Evolutionary conservation across 2,329 filamentous ascomycete species (phyloP), one percentile per base, ranked within the genome.

Genomic region (Peltaster fructicola): DNA sequence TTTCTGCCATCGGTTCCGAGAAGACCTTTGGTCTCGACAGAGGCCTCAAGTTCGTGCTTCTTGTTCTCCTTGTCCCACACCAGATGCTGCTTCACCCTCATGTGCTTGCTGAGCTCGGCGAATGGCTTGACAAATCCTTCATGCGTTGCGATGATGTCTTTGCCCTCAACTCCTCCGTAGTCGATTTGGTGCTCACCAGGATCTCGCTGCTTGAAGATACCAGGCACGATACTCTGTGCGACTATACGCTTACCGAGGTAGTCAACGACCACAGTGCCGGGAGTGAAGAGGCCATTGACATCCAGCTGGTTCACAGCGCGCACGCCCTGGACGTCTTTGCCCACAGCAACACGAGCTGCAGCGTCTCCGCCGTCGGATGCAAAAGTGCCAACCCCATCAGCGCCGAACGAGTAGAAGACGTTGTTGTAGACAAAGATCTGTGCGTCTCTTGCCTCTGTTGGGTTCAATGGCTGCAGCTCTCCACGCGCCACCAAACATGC

Each of bases 381-480:
- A 51, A 98, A 98, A 9, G 88, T 98, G 20, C 88, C 85, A 22
- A 95, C 88, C 25, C 88, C 90, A 50, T 98, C 88, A 21, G 88
- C 85, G 34, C 88, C 88, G 41, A 93, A 95, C 1, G 88, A 95
- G 61, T 92, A 98, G 61, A 98, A 98, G 38, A 98, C 82, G 54
- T 98, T 98, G 63, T 95, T 95, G 61, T 95, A 93, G 13, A 98
- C 85, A 44, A 92, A 98, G 37, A 98, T 98, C 51, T 98, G 88
- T 4, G 88, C 88, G 50, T 98, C 85, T 38, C 66, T 70, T 35
- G 65, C 73, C 55, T 98, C 88, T 0, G 85, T 95, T 5, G 88
- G 90, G 56, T 98, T 98, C 27, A 98, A 57, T 5, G 88, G 81
- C 11, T 82, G 73, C 35, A 98, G 77, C 51, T 98, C 88, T 26